Conservation (phyloP, 345 rosid genomes). For the Eucalyptus tenuipes region DNA sequence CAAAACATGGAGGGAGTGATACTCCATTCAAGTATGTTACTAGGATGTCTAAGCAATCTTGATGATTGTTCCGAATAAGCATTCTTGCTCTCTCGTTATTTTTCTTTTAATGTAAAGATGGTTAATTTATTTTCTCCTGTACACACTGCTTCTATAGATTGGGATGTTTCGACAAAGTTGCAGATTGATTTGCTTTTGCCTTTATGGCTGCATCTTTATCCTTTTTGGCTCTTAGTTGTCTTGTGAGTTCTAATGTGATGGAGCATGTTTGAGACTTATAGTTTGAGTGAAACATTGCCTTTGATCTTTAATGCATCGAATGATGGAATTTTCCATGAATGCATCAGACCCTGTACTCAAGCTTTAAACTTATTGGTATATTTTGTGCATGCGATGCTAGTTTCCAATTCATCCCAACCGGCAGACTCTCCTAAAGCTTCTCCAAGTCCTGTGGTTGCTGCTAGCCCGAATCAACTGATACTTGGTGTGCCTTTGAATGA, state of each 20-base stretch:
- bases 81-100: background rate
- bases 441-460: slow-evolving; percentile 47
- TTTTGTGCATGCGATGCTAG: slow-evolving; percentile 5
- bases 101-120: background rate
- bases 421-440: slow-evolving; percentile 34
- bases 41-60: background rate
- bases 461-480: slow-evolving; percentile 50
- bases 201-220: background rate
- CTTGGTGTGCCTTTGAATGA: slow-evolving; percentile 21
- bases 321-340: background rate
- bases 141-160: background rate
- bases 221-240: background rate
- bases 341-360: background rate
- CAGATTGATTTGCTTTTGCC: background rate
- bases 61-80: background rate
- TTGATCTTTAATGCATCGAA: background rate
- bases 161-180: background rate
- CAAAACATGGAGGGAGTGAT: background rate
- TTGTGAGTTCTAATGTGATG: background rate
- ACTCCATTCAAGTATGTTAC: background rate
- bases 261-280: background rate
- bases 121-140: background rate
- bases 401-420: slow-evolving; percentile 35
- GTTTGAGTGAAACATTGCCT: background rate
- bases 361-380: background rate